Base-by-base conservation (phyloP, 805 yeast species). In the Komagataella ulmi region DNA sequence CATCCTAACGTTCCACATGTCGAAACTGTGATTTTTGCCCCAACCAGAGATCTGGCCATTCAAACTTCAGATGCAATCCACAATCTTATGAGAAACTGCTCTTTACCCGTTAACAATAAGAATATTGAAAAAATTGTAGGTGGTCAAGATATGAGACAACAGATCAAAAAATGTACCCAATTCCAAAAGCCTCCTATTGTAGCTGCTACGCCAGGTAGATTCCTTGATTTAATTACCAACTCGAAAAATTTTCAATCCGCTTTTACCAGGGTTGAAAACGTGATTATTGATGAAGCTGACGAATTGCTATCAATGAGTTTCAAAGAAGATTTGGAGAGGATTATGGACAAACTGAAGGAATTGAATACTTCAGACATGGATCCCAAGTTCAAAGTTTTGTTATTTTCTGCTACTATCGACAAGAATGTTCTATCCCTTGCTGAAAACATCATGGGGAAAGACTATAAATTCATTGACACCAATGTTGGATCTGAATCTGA, bases 231-330 rank as follows among this genome's bases (percentile, higher is more conserved):
- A 55, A 64, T 88, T 48, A 61, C 67, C 44, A 74, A 74, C 52
- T 75, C 72, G 21, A 68, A 65, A 24, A 65, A 63, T 14, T 73
- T 78, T 17, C 65, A 66, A 19, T 64, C 67, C 7, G 67, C 74
- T 45, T 82, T 88, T 64, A 63, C 65, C 45, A 65, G 71, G 51
- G 71, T 90, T 52, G 75, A 75, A 54, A 78, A 82, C 59, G 73
- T 86, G 54, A 83, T 89, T 45, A 79, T 88, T 56, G 97, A 90
- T 65, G 98, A 90, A 70, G 97, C 97, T 44, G 97, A 90, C 68
- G 78, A 93, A 59, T 69, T 90, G 50, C 73, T 90, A 54, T 93
- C 85, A 64, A 81, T 79, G 54, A 95, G 95, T 17, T 90, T 91
- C 65, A 81, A 77, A 59, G 77, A 75, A 45, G 84, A 79, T 55